phyloP scores from a whole-genome alignment of 768 basidiomycete genomes.

The Serendipita vermifera region DNA sequence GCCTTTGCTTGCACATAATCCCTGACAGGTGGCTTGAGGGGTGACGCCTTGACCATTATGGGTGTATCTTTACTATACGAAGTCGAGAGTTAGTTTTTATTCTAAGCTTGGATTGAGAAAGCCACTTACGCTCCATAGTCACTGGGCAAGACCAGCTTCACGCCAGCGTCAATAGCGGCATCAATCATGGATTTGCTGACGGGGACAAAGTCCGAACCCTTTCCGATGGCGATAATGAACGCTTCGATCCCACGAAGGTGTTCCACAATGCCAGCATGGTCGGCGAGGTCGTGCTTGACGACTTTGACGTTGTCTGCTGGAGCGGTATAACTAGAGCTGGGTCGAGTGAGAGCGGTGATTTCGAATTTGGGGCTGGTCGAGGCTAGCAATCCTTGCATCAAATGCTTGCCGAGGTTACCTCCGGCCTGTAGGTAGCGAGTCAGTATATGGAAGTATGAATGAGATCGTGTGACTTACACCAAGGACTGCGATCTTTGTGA shows the following conservation, averaged over 20 bases:
- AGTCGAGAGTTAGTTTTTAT: not conserved
- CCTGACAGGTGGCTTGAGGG: not conserved
- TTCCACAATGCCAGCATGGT: not conserved
- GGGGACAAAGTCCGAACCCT: not conserved
- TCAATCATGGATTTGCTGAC: not conserved
- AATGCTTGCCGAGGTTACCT: not conserved
- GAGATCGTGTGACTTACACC: not conserved
- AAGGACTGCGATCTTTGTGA: not conserved
- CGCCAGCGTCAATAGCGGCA: conserved; percentile 3
- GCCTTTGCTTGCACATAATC: not conserved
- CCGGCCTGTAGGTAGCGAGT: not conserved
- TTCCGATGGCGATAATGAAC: not conserved
- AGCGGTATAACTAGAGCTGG: not conserved
- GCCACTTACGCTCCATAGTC: conserved; percentile 2
- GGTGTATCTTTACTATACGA: not conserved
- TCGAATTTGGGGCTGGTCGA: not conserved
- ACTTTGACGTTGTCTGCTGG: not conserved
- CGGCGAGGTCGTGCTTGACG: not conserved
- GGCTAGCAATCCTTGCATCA: not conserved
- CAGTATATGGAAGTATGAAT: not conserved
- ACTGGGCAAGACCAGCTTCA: not conserved
- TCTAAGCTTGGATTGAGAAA: not conserved
- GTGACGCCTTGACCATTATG: not conserved
- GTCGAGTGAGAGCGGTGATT: not conserved
- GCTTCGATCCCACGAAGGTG: not conserved